Conservation (phyloP, 495 filamentous ascomycete genomes). For the Xylaria grammica region DNA sequence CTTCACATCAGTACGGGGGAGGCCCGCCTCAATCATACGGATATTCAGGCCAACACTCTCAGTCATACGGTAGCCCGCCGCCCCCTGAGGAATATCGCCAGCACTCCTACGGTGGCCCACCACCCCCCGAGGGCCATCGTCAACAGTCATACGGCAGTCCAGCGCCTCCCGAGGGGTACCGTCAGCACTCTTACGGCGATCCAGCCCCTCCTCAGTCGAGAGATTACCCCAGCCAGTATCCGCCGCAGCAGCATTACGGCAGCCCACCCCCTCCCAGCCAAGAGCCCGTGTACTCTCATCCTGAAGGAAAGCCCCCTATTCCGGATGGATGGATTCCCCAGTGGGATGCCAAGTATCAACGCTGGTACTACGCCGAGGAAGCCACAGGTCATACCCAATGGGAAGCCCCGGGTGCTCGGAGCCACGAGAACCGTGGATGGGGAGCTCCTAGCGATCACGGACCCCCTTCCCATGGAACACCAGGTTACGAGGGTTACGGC, state of each 20-base stretch:
- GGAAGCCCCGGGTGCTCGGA: conserved; percentile 52
- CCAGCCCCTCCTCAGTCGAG: conserved; percentile 23
- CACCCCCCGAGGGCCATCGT: conserved; percentile 25
- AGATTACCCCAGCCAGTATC: conserved; percentile 33
- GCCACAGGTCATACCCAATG: conserved; percentile 65
- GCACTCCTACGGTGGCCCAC: conserved; percentile 19
- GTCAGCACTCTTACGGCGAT: conserved; percentile 14
- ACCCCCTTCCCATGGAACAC: conserved; percentile 21
- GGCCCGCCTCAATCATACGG: conserved; percentile 21
- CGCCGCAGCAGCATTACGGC: conserved; percentile 30
- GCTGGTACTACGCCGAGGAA: conserved; percentile 66
- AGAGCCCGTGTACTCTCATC: conserved; percentile 42
- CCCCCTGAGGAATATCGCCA: conserved; percentile 11
- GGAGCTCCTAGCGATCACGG: conserved; percentile 23
- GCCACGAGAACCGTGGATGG: conserved; percentile 6
- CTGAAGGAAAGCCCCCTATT: conserved; percentile 56
- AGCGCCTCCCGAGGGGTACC: conserved; percentile 7
- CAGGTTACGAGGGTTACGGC: conserved; percentile 20
- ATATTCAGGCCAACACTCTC: conserved; percentile 13
- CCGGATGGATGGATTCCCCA: conserved; percentile 64
- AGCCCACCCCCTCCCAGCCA: conserved; percentile 38
- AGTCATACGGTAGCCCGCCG: neutral
- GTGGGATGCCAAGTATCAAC: conserved; percentile 62
- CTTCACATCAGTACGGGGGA: conserved; percentile 32
- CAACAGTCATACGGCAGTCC: neutral